phyloP scores from a whole-genome alignment of 257 asterid species.

The Cynanchum wilfordii region DNA sequence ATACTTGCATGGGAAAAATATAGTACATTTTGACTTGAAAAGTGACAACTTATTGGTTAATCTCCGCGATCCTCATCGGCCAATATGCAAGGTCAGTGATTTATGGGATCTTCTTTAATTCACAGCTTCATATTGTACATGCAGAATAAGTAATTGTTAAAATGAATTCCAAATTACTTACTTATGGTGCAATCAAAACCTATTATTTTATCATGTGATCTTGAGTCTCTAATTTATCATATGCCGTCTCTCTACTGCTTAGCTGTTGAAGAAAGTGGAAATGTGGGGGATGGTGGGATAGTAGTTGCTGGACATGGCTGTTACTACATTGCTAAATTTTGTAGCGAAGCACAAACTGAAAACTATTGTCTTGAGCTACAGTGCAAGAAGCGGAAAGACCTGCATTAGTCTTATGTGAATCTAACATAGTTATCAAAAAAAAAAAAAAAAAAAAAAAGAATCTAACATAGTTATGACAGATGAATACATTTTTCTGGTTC shows the following conservation, averaged over 20 bases:
- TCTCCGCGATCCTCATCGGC: slow-evolving; percentile 99
- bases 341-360: background rate
- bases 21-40: slow-evolving; percentile 96
- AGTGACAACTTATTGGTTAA: slow-evolving; percentile 95
- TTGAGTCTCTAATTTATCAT: background rate
- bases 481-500: too few species aligned
- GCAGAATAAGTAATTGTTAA: background rate
- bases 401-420: background rate
- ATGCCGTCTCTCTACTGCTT: background rate
- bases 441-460: too few species aligned
- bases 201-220: background rate
- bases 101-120: background rate
- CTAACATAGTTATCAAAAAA: too few species aligned
- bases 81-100: slow-evolving; percentile 89
- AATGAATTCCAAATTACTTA: background rate
- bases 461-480: too few species aligned
- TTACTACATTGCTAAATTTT: background rate
- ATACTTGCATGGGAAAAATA: slow-evolving; percentile 91
- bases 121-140: background rate
- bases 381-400: background rate
- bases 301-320: background rate
- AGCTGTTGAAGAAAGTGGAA: background rate
- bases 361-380: background rate
- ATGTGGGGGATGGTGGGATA: background rate
- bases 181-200: background rate